phyloP scores from a whole-genome alignment of 495 filamentous ascomycete species.

The Penicillium ucsense region DNA sequence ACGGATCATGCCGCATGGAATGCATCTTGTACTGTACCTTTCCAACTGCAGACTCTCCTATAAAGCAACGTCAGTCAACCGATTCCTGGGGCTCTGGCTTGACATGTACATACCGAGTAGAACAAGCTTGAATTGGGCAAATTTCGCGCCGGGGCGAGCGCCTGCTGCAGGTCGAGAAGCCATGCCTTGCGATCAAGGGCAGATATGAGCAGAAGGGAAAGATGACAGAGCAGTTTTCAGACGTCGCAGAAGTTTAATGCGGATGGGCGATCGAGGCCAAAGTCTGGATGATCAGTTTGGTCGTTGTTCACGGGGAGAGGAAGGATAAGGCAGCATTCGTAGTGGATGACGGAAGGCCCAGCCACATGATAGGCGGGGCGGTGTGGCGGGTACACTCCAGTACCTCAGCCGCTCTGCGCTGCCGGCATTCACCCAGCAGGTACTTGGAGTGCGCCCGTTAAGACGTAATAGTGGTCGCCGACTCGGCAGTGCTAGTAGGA shows the following conservation, averaged over 20 bases:
- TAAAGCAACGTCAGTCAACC: constrained; percentile 1
- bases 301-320: constrained; percentile 6
- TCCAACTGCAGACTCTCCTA: constrained; percentile 97
- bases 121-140: constrained; percentile 98
- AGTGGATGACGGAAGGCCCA: constrained; percentile 24
- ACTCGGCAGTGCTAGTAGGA: too few relatives aligned
- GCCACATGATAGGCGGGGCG: constrained; percentile 23
- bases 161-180: constrained; percentile 70
- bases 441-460: too few relatives aligned
- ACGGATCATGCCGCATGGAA: constrained; percentile 8
- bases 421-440: too few relatives aligned
- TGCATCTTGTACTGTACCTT: constrained; percentile 52
- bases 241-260: background rate
- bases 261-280: background rate
- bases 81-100: background rate
- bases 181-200: constrained; percentile 44
- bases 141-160: constrained; percentile 68
- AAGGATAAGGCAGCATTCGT: constrained; percentile 11
- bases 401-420: background rate
- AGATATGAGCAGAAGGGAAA: constrained; percentile 4
- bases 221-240: background rate
- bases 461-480: too few relatives aligned
- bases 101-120: constrained; percentile 61
- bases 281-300: background rate
- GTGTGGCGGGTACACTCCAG: constrained; percentile 17